Base-by-base conservation (phyloP, 2,329 filamentous ascomycete species). In the Cladosporium velox region DNA sequence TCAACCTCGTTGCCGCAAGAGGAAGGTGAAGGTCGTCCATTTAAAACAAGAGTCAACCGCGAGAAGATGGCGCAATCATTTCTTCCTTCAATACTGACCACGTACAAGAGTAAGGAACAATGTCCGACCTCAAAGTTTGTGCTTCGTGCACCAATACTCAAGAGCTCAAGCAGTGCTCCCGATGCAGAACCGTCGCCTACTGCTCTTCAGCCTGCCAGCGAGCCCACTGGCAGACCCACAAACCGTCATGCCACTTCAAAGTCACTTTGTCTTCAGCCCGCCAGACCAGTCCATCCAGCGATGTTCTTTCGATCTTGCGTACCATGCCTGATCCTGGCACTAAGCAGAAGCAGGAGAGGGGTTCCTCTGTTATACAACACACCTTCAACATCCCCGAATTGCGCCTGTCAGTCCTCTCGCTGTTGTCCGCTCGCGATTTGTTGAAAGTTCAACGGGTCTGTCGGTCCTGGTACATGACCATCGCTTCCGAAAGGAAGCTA, bases 131-230 rank as follows among this genome's bases (percentile, higher is more conserved):
- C 41, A 60, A 4, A 8, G 28, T 28, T 14, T 51, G 41, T 28
- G 59, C 59, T 21, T 60, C 59, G 18, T 60, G 59, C 41, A 28
- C 28, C 28, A 18, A 28, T 7, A 60, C 41, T 0, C 4, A 67
- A 8, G 21, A 26, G 14, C 49, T 51, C 38, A 67, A 62, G 51
- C 44, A 60, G 15, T 70, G 67, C 35, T 55, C 44, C 15, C 59
- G 44, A 1, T 70, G 69, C 59, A 41, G 44, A 14, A 79, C 72
- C 67, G 62, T 67, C 6, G 57, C 52, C 28, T 88, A 87, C 64
- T 88, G 85, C 73, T 83, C 81, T 3, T 66, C 65, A 0, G 79
- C 82, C 59, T 88, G 86, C 64, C 85, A 87, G 78, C 81, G 79
- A 72, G 78, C 75, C 68, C 82, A 86, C 66, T 87, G 85, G 85